Conservation (phyloP, 306 rosid species). For the Styphnolobium japonicum region DNA sequence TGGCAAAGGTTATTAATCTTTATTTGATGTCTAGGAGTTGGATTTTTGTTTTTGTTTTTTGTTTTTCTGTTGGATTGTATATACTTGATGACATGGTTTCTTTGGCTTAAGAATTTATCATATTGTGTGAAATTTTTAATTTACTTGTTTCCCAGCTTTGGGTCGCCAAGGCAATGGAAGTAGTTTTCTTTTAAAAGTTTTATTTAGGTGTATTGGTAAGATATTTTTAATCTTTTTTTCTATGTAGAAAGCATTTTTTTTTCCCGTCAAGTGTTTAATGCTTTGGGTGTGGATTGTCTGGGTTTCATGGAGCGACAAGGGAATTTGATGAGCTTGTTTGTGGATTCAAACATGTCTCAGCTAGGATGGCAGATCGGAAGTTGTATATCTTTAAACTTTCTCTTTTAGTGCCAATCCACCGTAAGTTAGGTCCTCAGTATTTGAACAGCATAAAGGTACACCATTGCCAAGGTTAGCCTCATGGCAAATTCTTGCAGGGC, state of each 20-base stretch:
- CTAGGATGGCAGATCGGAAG: background rate
- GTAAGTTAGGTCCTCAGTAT: background rate
- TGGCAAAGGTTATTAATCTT: background rate
- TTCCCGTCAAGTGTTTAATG: background rate
- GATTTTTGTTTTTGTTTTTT: background rate
- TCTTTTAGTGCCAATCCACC: background rate
- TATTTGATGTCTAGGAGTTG: background rate
- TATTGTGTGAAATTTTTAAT: background rate
- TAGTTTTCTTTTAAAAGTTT: background rate
- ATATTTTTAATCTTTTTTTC: background rate
- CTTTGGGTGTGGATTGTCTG: background rate
- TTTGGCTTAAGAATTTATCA: background rate
- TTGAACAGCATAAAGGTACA: slow-evolving; percentile 6
- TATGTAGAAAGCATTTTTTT: background rate
- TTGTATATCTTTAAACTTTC: too few species aligned
- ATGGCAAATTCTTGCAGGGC: slow-evolving; percentile 30
- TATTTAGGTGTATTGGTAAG: background rate
- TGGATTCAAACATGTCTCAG: background rate
- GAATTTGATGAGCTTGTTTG: background rate
- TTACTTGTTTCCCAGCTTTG: background rate
- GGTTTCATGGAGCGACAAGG: background rate
- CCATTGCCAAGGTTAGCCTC: slow-evolving; percentile 24
- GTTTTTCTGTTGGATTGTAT: background rate
- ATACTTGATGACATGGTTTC: background rate
- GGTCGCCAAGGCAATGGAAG: background rate